A percentile compares a stretch with the other conserved stretches of the same genome.
These are phyloP conservation scores for Arthromyces matolae DNA, from an alignment of 768 basidiomycete species.

Conservation along the genomic window DNA sequence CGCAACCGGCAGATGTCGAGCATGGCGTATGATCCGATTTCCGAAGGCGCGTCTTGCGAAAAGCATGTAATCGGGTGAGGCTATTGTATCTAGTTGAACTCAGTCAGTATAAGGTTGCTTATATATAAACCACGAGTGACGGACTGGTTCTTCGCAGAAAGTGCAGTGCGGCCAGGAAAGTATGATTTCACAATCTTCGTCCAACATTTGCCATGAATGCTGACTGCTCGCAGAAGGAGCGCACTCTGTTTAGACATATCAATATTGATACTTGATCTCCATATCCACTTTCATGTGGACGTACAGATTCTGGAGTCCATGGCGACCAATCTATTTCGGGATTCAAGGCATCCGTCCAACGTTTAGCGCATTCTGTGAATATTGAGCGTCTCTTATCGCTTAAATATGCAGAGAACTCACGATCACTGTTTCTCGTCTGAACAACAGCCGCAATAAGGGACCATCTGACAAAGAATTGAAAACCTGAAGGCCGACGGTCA, in stretches of 20 bases:
- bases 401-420: slow-evolving; percentile 29
- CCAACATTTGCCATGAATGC: slow-evolving; percentile 56
- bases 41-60: no score
- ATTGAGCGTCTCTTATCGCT: slow-evolving; percentile 9
- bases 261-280: neutral
- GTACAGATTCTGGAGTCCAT: slow-evolving; percentile 54
- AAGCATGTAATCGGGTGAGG: no score
- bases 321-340: slow-evolving; percentile 57
- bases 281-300: slow-evolving; percentile 16
- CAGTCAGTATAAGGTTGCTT: no score
- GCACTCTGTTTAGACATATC: slow-evolving; percentile 47
- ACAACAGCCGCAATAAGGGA: slow-evolving; percentile 56
- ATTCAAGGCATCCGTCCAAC: slow-evolving; percentile 60
- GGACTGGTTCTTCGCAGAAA: slow-evolving; percentile 62
- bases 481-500: no score
- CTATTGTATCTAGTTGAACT: no score
- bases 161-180: slow-evolving; percentile 56
- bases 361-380: slow-evolving; percentile 52
- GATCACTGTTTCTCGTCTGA: slow-evolving; percentile 55
- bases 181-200: slow-evolving; percentile 60
- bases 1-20: no score
- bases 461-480: slow-evolving; percentile 45
- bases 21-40: no score
- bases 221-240: slow-evolving; percentile 48
- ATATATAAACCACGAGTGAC: no score